Conservation (phyloP, 768 basidiomycete genomes). For the Tylopilus cervinicoccineus region DNA sequence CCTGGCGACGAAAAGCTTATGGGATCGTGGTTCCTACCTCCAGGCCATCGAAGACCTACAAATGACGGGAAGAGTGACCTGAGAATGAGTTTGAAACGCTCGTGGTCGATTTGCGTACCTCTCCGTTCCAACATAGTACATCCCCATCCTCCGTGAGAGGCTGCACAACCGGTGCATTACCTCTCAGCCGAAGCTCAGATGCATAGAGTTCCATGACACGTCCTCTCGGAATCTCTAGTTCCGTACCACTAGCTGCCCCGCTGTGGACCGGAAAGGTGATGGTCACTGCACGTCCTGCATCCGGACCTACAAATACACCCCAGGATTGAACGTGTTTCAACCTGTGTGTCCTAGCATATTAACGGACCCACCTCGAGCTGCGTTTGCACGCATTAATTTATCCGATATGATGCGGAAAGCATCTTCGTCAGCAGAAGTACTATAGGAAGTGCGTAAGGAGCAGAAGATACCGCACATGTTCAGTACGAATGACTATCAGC, state of each 20-base stretch:
- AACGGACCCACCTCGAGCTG: conserved; percentile 47
- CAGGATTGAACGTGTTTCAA: too few relatives aligned
- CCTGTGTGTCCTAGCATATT: too few relatives aligned
- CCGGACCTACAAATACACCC: conserved; percentile 51
- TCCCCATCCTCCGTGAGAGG: conserved; percentile 60
- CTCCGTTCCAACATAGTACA: conserved; percentile 84
- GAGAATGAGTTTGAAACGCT: not conserved
- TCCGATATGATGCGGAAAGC: conserved; percentile 23
- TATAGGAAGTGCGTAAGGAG: conserved; percentile 29
- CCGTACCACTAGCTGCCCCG: conserved; percentile 7
- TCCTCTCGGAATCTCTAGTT: conserved; percentile 19
- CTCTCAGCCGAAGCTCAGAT: conserved; percentile 74
- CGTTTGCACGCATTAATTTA: conserved; percentile 47
- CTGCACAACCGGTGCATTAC: conserved; percentile 52
- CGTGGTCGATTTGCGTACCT: conserved; percentile 41
- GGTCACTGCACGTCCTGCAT: conserved; percentile 43
- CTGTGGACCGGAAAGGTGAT: conserved; percentile 12
- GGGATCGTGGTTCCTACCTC: conserved; percentile 42
- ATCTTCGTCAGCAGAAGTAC: conserved; percentile 1
- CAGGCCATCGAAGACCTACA: conserved; percentile 74
- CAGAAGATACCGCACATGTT: conserved; percentile 73
- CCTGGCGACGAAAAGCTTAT: not conserved
- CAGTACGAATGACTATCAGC: not conserved
- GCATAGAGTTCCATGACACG: conserved; percentile 49
- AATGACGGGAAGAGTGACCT: not conserved